These are phyloP conservation scores for Chlamydomonas reinhardtii DNA, from an alignment of 163 green algal genomes.

Conservation along the genomic window DNA sequence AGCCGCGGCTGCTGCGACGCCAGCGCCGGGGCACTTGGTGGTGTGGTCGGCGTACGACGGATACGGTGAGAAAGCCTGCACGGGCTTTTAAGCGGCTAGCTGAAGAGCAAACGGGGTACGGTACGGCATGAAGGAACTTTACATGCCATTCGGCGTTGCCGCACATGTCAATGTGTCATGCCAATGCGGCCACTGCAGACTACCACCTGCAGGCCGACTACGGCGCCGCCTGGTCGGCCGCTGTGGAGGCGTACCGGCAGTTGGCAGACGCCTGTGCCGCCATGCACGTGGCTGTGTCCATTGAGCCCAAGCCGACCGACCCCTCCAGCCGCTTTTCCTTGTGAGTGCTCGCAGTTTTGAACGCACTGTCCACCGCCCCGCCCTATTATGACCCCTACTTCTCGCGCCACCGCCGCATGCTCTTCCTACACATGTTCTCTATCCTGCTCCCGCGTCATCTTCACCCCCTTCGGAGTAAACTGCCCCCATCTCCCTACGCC, in stretches of 20 bases:
- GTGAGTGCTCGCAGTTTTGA: no score
- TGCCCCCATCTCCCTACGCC: background rate
- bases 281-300: background rate
- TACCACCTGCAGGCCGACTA: conserved; percentile 7
- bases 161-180: no score
- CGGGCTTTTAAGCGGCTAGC: no score
- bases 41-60: conserved; percentile 13
- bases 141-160: no score
- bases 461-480: no score
- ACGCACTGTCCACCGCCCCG: no score
- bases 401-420: no score
- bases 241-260: background rate
- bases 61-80: background rate
- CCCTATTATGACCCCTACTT: no score
- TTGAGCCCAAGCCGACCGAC: conserved; percentile 11
- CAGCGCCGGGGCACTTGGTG: background rate
- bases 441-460: no score
- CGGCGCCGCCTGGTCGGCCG: background rate
- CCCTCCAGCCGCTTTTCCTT: conserved; percentile 3
- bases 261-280: background rate
- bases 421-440: no score
- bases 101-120: no score
- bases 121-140: no score
- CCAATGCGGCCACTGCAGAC: background rate
- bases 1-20: background rate